Conservation (phyloP, 108 stramenopile species). For the Pseudonitzschia delicatissima region DNA sequence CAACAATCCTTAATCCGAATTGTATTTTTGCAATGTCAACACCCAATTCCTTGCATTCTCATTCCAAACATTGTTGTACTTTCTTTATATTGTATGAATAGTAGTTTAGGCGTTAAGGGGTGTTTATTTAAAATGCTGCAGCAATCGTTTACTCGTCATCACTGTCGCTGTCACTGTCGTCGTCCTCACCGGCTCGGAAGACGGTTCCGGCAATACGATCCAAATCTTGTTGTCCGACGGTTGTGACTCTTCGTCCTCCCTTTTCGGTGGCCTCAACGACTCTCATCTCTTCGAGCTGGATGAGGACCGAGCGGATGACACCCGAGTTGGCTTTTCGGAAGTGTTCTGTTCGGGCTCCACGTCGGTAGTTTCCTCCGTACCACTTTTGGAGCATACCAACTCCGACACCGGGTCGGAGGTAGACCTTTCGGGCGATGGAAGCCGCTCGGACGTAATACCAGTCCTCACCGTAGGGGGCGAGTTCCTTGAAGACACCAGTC, state of each 20-base stretch:
- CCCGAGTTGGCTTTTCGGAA: conserved; percentile 92
- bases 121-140: background rate
- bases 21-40: too few species aligned
- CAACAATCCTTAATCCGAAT: too few species aligned
- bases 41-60: too few species aligned
- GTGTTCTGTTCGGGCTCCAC: conserved; percentile 90
- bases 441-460: conserved; percentile 99
- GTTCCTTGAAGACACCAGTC: conserved; percentile 97
- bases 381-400: conserved; percentile 95
- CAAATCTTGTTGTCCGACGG: conserved; percentile 97
- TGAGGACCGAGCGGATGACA: conserved; percentile 93
- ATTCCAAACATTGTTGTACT: too few species aligned
- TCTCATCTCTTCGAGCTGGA: conserved; percentile 94
- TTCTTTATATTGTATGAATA: too few species aligned
- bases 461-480: conserved; percentile 98
- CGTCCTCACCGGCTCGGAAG: conserved; percentile 61
- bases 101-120: too few species aligned
- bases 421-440: conserved; percentile 97
- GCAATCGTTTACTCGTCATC: conserved; percentile 6
- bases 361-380: conserved; percentile 94
- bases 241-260: conserved; percentile 88
- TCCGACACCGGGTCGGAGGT: conserved; percentile 95
- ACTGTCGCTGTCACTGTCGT: conserved; percentile 24
- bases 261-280: conserved; percentile 86
- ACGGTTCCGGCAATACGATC: conserved; percentile 98